These are phyloP conservation scores for Pseudopithomyces maydicus DNA, from an alignment of 2,329 filamentous ascomycete genomes.

Conservation along the genomic window DNA sequence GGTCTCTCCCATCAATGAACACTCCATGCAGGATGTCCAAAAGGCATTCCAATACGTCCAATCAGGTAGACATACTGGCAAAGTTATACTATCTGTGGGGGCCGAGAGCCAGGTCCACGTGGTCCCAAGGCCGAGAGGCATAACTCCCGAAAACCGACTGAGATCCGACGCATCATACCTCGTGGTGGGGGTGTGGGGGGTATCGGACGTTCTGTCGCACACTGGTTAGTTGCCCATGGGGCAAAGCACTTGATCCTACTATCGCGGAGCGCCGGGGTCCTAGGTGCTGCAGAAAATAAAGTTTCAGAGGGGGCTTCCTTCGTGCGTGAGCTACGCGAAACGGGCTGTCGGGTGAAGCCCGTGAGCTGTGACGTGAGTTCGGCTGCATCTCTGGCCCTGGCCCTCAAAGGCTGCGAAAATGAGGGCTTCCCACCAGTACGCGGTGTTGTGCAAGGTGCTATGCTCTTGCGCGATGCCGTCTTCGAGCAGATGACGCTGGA, in stretches of 20 bases:
- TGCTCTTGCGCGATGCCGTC: not conserved
- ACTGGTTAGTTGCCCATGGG: slow-evolving; percentile 15
- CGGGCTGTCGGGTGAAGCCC: not conserved
- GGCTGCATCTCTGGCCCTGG: not conserved
- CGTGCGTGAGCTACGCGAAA: not conserved
- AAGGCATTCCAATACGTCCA: slow-evolving; percentile 25
- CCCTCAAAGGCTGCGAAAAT: not conserved
- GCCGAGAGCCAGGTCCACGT: slow-evolving; percentile 18
- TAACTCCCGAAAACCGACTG: not conserved
- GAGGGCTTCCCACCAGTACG: not conserved
- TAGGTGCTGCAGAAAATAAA: not conserved
- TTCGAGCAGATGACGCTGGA: not conserved
- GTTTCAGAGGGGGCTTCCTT: not conserved
- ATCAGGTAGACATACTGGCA: slow-evolving; percentile 45
- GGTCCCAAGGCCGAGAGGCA: not conserved
- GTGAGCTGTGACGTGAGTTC: not conserved
- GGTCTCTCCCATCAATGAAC: not conserved
- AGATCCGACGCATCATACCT: slow-evolving; percentile 19
- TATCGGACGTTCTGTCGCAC: slow-evolving; percentile 17
- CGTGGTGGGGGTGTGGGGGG: slow-evolving; percentile 19
- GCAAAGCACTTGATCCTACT: slow-evolving; percentile 17
- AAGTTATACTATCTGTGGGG: slow-evolving; percentile 42
- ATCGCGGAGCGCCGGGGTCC: not conserved
- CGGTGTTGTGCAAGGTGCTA: slow-evolving; percentile 1
- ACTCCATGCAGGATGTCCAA: slow-evolving; percentile 9